Evolutionary conservation across 208 protist genomes (phyloP).

Genomic region (Angomonas deanei): DNA sequence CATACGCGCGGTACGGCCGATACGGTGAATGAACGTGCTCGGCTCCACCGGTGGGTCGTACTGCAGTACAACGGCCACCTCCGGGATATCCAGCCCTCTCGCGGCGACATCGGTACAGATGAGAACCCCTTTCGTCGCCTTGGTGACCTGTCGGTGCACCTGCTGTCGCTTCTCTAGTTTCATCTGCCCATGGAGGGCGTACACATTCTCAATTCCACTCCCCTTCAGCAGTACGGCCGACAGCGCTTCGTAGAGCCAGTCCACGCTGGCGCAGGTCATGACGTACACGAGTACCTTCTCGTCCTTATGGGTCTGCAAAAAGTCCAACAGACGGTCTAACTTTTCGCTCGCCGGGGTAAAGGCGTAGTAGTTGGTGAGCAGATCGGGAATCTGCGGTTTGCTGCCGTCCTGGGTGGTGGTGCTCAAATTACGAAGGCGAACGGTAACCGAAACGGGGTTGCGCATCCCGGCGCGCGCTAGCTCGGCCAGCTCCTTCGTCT

Average conservation of each 20-base stretch:
- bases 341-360: slow-evolving; percentile 75
- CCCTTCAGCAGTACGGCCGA: slow-evolving; percentile 52
- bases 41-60: slow-evolving; percentile 95
- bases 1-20: slow-evolving; percentile 95
- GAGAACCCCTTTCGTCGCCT: slow-evolving; percentile 76
- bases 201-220: slow-evolving; percentile 40
- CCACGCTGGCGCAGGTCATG: slow-evolving; percentile 90
- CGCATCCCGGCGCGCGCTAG: slow-evolving; percentile 86
- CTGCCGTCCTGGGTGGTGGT: slow-evolving; percentile 26
- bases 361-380: slow-evolving; percentile 84
- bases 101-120: slow-evolving; percentile 95
- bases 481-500: slow-evolving; percentile 89
- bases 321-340: slow-evolving; percentile 83
- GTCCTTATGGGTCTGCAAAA: slow-evolving; percentile 41
- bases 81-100: slow-evolving; percentile 95
- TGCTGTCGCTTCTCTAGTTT: slow-evolving; percentile 82
- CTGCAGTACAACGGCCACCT: slow-evolving; percentile 95
- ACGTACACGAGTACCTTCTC: slow-evolving; percentile 92
- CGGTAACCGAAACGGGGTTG: slow-evolving; percentile 86
- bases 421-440: slow-evolving; percentile 29
- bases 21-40: slow-evolving; percentile 95
- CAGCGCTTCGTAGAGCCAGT: slow-evolving; percentile 84
- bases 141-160: slow-evolving; percentile 70
- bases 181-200: slow-evolving; percentile 91
- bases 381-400: slow-evolving; percentile 86